Conservation (phyloP, 768 basidiomycete species). For the Auriscalpium microsporum region DNA sequence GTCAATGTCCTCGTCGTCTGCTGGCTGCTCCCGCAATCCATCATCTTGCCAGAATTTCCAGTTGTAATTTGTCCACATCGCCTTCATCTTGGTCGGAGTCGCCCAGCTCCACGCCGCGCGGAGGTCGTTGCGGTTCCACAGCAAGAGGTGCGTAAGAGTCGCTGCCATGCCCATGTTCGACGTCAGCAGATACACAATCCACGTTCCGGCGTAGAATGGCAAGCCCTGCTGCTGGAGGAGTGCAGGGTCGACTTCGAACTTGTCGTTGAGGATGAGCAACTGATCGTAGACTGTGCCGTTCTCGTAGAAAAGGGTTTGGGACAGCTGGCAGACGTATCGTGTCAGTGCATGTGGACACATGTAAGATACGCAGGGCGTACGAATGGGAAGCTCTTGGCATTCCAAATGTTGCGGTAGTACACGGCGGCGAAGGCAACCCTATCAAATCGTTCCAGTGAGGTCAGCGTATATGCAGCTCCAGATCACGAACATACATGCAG, state of each 20-base stretch:
- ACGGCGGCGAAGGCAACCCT: constrained; percentile 20
- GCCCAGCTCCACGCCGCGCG: constrained; percentile 39
- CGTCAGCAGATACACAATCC: constrained; percentile 35
- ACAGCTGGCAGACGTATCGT: constrained; percentile 8
- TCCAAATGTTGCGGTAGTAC: constrained; percentile 21
- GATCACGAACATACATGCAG: constrained; percentile 35
- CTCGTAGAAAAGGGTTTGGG: constrained; percentile 18
- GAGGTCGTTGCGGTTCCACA: constrained; percentile 38
- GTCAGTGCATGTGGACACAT: neutral
- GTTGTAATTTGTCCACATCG: constrained; percentile 28
- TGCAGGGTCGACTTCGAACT: constrained; percentile 34
- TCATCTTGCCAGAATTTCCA: constrained; percentile 36
- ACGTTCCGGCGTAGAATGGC: constrained; percentile 40
- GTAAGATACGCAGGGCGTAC: neutral
- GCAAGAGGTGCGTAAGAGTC: constrained; percentile 38
- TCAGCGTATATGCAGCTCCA: neutral
- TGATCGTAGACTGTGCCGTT: constrained; percentile 20
- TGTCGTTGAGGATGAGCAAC: constrained; percentile 24
- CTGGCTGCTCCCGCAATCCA: constrained; percentile 22
- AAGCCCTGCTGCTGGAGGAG: constrained; percentile 34
- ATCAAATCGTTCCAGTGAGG: neutral
- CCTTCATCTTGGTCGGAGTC: constrained; percentile 26
- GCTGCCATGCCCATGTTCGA: constrained; percentile 42
- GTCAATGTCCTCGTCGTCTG: constrained; percentile 29
- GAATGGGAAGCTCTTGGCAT: constrained; percentile 13